phyloP scores from a whole-genome alignment of 1,139 yeast species.

The Debaryomyces fabryi region DNA sequence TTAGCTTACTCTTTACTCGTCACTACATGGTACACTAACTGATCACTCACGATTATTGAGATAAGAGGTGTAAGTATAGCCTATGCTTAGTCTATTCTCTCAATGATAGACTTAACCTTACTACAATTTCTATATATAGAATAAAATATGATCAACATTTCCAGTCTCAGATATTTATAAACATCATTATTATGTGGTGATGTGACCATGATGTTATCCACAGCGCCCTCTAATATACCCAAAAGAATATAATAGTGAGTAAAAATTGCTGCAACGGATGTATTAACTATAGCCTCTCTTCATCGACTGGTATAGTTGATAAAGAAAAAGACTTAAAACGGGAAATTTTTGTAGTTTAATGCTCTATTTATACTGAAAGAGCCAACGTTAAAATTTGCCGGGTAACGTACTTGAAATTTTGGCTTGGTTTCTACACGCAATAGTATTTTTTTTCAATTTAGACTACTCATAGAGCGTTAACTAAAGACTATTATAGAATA shows the following conservation, averaged over 20 bases:
- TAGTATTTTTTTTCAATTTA: neutral
- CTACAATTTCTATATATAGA: neutral
- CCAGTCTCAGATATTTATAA: constrained; percentile 35
- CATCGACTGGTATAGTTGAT: constrained; percentile 73
- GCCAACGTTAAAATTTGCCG: constrained; percentile 9
- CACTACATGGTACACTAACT: neutral
- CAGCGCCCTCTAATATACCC: constrained; percentile 29
- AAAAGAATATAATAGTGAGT: constrained; percentile 17
- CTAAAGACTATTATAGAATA: neutral
- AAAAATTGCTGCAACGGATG: constrained; percentile 48
- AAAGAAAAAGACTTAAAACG: constrained; percentile 20
- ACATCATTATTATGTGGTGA: constrained; percentile 40
- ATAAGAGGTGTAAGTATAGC: neutral
- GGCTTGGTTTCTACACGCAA: constrained; percentile 2
- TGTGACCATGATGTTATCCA: constrained; percentile 33
- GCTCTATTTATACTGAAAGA: neutral
- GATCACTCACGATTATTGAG: neutral
- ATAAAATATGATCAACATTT: neutral
- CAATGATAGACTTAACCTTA: too few relatives aligned
- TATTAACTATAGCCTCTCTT: constrained; percentile 46
- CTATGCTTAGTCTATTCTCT: neutral
- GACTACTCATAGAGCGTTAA: neutral
- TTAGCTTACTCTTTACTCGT: neutral
- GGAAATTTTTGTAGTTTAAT: neutral
- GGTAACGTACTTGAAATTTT: constrained; percentile 11